Conservation (phyloP, 2,329 filamentous ascomycete genomes). For the Botrytis porri region DNA sequence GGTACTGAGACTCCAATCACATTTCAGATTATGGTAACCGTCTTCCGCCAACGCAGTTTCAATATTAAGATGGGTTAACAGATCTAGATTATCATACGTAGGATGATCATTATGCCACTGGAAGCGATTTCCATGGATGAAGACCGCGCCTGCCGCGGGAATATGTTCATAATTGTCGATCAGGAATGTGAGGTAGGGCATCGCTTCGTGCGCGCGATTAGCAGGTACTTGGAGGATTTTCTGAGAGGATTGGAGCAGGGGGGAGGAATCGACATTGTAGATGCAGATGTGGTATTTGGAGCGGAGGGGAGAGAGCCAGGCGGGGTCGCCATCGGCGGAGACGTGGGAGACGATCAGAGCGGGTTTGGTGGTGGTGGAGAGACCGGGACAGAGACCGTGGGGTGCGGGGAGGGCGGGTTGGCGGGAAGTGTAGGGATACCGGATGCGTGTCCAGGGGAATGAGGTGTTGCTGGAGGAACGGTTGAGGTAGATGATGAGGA, state of each 20-base stretch:
- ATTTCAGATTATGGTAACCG: constrained; percentile 50
- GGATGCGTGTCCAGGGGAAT: constrained; percentile 45
- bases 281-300: constrained; percentile 46
- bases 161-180: constrained; percentile 46
- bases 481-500: constrained; percentile 42
- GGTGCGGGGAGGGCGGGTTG: constrained; percentile 33
- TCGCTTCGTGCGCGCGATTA: constrained; percentile 48
- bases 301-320: constrained; percentile 43
- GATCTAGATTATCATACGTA: constrained; percentile 45
- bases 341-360: constrained; percentile 46
- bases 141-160: constrained; percentile 42
- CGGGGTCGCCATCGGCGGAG: constrained; percentile 42
- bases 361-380: constrained; percentile 42
- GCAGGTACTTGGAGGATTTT: constrained; percentile 43
- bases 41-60: constrained; percentile 39
- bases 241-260: constrained; percentile 31
- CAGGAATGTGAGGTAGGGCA: constrained; percentile 47
- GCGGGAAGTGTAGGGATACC: constrained; percentile 41
- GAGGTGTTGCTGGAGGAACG: constrained; percentile 32
- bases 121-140: constrained; percentile 45
- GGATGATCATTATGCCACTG: constrained; percentile 47
- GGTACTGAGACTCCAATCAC: constrained; percentile 48
- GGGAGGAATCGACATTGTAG: constrained; percentile 43
- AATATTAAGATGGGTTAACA: constrained; percentile 43
- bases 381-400: constrained; percentile 45